Evolutionary conservation across 2,329 filamentous ascomycete genomes (phyloP), one percentile per base, ranked within the genome.

Genomic region (Penicillium sclerotigenum): DNA sequence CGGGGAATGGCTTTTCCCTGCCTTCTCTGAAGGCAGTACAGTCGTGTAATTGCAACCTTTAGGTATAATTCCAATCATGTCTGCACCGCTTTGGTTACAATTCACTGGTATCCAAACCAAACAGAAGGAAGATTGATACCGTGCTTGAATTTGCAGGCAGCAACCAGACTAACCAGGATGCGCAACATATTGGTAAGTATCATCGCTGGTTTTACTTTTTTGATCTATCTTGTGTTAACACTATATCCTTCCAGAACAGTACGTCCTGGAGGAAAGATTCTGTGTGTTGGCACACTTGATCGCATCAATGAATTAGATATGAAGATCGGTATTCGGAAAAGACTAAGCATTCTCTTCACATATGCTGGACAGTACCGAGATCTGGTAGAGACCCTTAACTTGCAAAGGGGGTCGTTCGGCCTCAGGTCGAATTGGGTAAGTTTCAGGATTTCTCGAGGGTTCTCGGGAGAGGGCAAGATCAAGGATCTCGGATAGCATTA

Each of bases 241-340:
- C 31, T 5, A 5, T 18, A 20, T 26, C 3, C 3, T 24, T n/a
- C 13, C 13, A 5, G 9, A 16, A 16, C 10, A 47, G 45, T 47
- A 10, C 45, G 45, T 24, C 45, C 45, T 18, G 45, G 31, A 1
- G 45, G 45, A 2, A 47, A 47, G 31, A 47, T 47, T 16, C 22
- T 47, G 22, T 47, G 45, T 37, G 45, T 78, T 7, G 75, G 76
- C 1, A 77, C 72, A 5, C 62, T 77, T 0, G 67, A 76, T 45
- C 62, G 67, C 0, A 70, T 73, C 34, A 79, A 79, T 46, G 73
- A 71, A 0, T 54, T 78, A 10, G 68, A 77, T 37, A 79, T 79
- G 76, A 77, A 78, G 54, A 73, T 73, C 10, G 75, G 75, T 0
- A 77, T 76, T 7, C 64, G 76, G 18, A 78, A 78, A 61, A 61